A percentile compares a stretch with the other conserved stretches of the same genome.
Evolutionary conservation across 2,329 filamentous ascomycete genomes (phyloP).

Genomic region (Aspergillus floridensis): DNA sequence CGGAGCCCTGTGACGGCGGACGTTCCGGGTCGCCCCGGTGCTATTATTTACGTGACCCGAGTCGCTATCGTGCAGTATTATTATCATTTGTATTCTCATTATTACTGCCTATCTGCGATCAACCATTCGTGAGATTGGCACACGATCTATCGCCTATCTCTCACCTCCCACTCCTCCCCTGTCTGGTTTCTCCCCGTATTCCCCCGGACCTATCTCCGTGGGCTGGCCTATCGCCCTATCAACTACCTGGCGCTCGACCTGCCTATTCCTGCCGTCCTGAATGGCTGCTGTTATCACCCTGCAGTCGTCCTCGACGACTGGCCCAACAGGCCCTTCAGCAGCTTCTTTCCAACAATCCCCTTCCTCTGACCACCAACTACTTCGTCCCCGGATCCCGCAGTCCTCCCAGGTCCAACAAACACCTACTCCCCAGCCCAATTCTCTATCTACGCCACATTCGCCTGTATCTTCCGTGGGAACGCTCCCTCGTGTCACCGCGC

Average conservation of each 20-base stretch:
- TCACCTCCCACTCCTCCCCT: neutral
- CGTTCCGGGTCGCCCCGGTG: constrained; percentile 12
- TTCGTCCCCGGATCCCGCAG: constrained; percentile 25
- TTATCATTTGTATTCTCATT: constrained; percentile 4
- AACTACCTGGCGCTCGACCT: constrained; percentile 2
- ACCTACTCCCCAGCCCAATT: constrained; percentile 25
- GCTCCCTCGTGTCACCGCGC: constrained; percentile 27
- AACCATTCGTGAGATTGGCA: neutral
- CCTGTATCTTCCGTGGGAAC: constrained; percentile 20
- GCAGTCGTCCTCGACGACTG: constrained; percentile 38
- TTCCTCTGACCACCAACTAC: constrained; percentile 23
- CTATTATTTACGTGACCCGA: constrained; percentile 17
- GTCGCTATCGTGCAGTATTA: constrained; percentile 9
- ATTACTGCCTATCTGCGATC: constrained; percentile 9
- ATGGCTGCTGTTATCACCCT: constrained; percentile 44
- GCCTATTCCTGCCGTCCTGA: constrained; percentile 13
- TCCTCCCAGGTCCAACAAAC: constrained; percentile 21
- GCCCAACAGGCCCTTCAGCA: constrained; percentile 19
- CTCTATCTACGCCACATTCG: constrained; percentile 19
- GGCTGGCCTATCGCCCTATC: constrained; percentile 1
- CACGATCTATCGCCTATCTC: neutral
- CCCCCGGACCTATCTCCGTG: constrained; percentile 6
- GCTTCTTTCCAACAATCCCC: constrained; percentile 26
- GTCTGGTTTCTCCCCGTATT: neutral
- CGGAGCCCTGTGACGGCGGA: constrained; percentile 12